phyloP scores from a whole-genome alignment of 1,284 basidiomycete species.

The Ustilago sp. region DNA sequence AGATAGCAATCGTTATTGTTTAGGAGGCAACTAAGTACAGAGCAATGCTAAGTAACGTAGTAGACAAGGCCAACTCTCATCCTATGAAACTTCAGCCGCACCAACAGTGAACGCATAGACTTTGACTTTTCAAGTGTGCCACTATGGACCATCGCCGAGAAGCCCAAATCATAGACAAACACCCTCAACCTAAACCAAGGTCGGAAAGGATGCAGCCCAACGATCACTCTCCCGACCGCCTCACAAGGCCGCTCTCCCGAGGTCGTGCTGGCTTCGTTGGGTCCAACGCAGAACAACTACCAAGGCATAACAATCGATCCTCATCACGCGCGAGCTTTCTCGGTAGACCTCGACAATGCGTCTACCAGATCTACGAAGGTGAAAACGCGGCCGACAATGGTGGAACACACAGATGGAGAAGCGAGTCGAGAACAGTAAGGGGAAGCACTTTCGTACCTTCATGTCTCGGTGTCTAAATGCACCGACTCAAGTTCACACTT shows the following conservation, averaged over 20 bases:
- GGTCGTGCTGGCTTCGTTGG: conserved; percentile 31
- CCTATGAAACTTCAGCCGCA: too few species aligned
- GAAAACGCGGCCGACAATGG: not conserved
- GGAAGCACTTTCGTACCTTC: conserved; percentile 12
- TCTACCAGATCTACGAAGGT: conserved; percentile 38
- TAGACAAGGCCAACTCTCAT: not conserved
- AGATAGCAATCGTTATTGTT: too few species aligned
- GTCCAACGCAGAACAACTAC: conserved; percentile 15
- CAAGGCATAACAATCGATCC: conserved; percentile 29
- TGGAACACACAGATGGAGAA: conserved; percentile 18
- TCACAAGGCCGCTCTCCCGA: conserved; percentile 22
- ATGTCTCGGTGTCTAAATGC: too few species aligned
- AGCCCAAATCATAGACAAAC: not conserved
- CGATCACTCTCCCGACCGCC: conserved; percentile 23
- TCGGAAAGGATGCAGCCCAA: not conserved
- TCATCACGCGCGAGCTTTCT: conserved; percentile 45
- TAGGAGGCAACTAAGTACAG: too few species aligned
- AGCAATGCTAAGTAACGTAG: too few species aligned
- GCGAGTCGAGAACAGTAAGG: conserved; percentile 40
- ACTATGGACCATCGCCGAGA: conserved; percentile 2
- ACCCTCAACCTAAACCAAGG: conserved; percentile 2
- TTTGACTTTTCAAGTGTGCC: not conserved
- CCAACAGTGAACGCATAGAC: not conserved
- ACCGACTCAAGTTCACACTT: too few species aligned
- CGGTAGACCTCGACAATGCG: conserved; percentile 38